Percentiles rank a stretch among this genome's conserved stretches.
phyloP scores from a whole-genome alignment of 2,329 filamentous ascomycete genomes.

The Ophiobolus disseminans region DNA sequence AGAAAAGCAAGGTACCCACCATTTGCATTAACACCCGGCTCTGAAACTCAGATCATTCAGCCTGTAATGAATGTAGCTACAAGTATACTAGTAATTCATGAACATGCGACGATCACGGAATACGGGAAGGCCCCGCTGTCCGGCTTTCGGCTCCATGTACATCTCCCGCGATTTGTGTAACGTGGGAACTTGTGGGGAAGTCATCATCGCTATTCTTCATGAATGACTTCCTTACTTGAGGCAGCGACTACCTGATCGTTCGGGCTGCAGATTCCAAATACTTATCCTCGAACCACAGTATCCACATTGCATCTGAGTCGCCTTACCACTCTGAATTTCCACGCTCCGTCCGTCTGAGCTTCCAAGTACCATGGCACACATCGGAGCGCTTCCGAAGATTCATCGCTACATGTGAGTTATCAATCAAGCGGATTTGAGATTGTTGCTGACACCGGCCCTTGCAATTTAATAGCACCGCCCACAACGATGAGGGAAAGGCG shows the following conservation, averaged over 20 bases:
- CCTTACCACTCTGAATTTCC: background rate
- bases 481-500: conserved; percentile 45
- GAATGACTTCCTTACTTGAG: too few species aligned
- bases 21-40: too few species aligned
- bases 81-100: too few species aligned
- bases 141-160: conserved; percentile 34
- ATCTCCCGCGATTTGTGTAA: conserved; percentile 21
- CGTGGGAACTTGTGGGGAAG: background rate
- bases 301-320: background rate
- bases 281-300: too few species aligned
- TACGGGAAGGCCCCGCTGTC: conserved; percentile 20
- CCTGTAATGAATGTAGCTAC: too few species aligned
- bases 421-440: too few species aligned
- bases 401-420: conserved; percentile 49
- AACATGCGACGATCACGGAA: conserved; percentile 21
- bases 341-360: background rate
- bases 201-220: background rate
- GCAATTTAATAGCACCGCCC: too few species aligned
- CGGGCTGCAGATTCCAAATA: too few species aligned
- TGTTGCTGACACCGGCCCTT: too few species aligned
- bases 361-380: conserved; percentile 37
- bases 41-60: too few species aligned
- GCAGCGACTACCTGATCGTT: background rate
- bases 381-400: conserved; percentile 40
- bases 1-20: too few species aligned